Evolutionary conservation across 1,284 basidiomycete species (phyloP).

Genomic region (Cerrena zonata): DNA sequence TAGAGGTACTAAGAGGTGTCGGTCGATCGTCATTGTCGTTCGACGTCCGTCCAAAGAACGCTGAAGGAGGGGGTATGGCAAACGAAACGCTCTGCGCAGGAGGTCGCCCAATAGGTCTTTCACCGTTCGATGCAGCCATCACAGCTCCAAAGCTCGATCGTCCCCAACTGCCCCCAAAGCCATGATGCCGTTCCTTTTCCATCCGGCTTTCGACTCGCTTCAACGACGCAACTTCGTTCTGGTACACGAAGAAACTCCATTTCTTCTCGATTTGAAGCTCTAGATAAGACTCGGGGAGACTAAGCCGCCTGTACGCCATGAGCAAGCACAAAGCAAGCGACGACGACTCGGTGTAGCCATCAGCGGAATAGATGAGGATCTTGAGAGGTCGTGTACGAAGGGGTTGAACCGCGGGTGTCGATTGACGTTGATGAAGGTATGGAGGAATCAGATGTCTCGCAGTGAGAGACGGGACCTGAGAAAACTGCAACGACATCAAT

Average conservation of each 20-base stretch:
- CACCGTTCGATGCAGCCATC: background rate
- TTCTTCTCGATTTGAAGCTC: constrained; percentile 70
- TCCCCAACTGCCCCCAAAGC: background rate
- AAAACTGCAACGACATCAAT: background rate
- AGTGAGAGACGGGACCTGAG: background rate
- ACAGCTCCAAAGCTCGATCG: background rate
- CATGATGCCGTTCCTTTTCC: constrained; percentile 31
- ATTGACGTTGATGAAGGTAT: constrained; percentile 9
- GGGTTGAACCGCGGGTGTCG: constrained; percentile 9
- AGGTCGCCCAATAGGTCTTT: background rate
- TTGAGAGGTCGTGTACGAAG: constrained; percentile 54
- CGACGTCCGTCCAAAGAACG: no score
- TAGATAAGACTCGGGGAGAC: constrained; percentile 85
- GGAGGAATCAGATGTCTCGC: constrained; percentile 17
- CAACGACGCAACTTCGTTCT: constrained; percentile 73
- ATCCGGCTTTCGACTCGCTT: constrained; percentile 66
- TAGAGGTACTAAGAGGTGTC: constrained; percentile 4
- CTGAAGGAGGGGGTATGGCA: constrained; percentile 24
- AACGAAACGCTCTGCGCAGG: constrained; percentile 33
- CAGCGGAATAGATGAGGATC: constrained; percentile 69
- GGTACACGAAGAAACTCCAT: constrained; percentile 88
- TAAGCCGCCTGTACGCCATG: constrained; percentile 71
- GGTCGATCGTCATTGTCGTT: no score
- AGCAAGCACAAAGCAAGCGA: constrained; percentile 83
- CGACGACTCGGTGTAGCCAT: constrained; percentile 87